Evolutionary conservation across 148 eudicot genomes (phyloP).

Genomic region (Rheum nobile): DNA sequence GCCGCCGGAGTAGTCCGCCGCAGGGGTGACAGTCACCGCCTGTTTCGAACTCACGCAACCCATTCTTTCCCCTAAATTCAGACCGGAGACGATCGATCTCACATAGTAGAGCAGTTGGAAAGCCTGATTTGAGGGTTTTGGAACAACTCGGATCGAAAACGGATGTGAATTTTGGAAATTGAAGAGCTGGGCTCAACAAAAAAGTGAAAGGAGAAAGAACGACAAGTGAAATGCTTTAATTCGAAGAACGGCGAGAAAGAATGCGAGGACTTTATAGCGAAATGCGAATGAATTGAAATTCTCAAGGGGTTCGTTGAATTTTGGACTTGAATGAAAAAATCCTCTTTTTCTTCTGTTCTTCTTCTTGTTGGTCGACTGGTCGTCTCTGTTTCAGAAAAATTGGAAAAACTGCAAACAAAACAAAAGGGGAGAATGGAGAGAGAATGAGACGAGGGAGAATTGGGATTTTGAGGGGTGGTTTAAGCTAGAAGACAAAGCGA

Average conservation of each 20-base stretch:
- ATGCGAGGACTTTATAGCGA: background rate
- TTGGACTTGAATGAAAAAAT: background rate
- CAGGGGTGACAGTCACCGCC: conserved; percentile 68
- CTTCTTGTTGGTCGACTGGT: background rate
- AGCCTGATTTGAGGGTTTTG: background rate
- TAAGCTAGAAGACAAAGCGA: conserved; percentile 2
- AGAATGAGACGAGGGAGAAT: background rate
- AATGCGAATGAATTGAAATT: background rate
- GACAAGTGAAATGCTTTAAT: background rate
- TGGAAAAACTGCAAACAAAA: background rate
- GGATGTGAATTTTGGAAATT: too few species aligned
- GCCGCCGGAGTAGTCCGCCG: conserved; percentile 51
- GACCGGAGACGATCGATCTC: background rate
- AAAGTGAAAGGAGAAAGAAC: background rate
- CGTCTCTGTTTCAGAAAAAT: background rate
- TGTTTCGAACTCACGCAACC: conserved; percentile 90
- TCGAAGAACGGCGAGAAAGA: background rate
- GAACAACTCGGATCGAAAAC: background rate
- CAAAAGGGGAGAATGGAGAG: background rate
- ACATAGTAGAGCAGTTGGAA: background rate
- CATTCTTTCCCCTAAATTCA: conserved; percentile 22
- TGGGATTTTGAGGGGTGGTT: background rate
- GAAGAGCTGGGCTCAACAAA: background rate
- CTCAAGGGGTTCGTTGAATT: too few species aligned
- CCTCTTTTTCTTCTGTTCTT: background rate